Percentiles rank a stretch among this genome's conserved stretches.
These are phyloP conservation scores for Rheum nobile DNA, from an alignment of 148 eudicot genomes.

Conservation along the genomic window DNA sequence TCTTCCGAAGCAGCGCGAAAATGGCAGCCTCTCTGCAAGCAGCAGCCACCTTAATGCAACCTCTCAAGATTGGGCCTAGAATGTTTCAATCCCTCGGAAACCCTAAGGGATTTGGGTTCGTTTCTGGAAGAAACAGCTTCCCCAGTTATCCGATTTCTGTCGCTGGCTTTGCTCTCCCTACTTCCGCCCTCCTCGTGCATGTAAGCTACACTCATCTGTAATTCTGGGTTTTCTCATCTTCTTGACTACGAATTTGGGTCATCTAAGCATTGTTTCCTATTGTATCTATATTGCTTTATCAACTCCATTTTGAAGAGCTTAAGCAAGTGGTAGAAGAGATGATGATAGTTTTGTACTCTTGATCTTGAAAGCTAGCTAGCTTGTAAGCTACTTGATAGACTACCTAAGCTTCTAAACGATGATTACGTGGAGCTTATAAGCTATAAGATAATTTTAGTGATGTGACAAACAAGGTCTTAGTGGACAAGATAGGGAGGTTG, in stretches of 20 bases:
- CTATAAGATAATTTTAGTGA: background rate
- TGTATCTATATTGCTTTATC: background rate
- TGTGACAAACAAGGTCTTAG: background rate
- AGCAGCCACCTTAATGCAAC: slow-evolving; percentile 15
- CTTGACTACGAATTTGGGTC: background rate
- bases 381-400: background rate
- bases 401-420: background rate
- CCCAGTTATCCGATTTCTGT: background rate
- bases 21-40: slow-evolving; percentile 18
- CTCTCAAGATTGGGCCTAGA: slow-evolving; percentile 14
- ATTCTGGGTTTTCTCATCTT: background rate
- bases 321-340: background rate
- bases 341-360: background rate
- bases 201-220: background rate
- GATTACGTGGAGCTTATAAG: background rate
- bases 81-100: background rate
- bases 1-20: background rate
- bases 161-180: slow-evolving; percentile 2
- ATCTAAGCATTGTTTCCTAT: background rate
- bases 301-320: background rate
- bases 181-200: background rate
- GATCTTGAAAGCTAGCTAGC: background rate
- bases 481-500: background rate
- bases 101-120: slow-evolving; percentile 4
- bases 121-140: background rate